A percentile compares a stretch with the other conserved stretches of the same genome.
Conservation (phyloP, 495 filamentous ascomycete genomes). For the Chlorociboria aeruginascens region DNA sequence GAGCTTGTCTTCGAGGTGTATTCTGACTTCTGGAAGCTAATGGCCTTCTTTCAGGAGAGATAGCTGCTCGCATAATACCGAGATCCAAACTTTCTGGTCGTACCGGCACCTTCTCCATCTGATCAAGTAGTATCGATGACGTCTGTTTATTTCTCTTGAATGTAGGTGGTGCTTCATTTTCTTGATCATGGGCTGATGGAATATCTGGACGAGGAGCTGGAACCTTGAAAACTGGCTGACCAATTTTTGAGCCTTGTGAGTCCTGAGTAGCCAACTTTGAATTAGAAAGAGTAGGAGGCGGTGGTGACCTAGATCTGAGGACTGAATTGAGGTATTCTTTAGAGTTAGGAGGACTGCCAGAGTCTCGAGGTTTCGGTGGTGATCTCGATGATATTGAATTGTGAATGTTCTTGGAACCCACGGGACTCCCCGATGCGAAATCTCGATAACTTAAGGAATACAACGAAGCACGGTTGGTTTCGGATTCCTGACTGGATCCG, state of each 20-base stretch:
- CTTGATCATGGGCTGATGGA: slow-evolving; percentile 56
- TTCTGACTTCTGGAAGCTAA: slow-evolving; percentile 66
- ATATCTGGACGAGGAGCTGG: slow-evolving; percentile 43
- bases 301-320: slow-evolving; percentile 17
- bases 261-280: slow-evolving; percentile 24
- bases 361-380: slow-evolving; percentile 5
- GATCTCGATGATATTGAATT: slow-evolving; percentile 13
- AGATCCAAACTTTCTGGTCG: slow-evolving; percentile 25
- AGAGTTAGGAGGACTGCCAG: slow-evolving; percentile 18
- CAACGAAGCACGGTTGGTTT: slow-evolving; percentile 7
- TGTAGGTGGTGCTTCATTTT: slow-evolving; percentile 68
- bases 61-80: slow-evolving; percentile 9
- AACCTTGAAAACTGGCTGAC: slow-evolving; percentile 54
- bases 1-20: slow-evolving; percentile 71
- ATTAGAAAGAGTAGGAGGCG: slow-evolving; percentile 20
- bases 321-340: slow-evolving; percentile 15
- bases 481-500: slow-evolving; percentile 10
- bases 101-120: slow-evolving; percentile 42
- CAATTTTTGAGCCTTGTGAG: neutral
- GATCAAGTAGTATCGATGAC: slow-evolving; percentile 43
- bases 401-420: slow-evolving; percentile 14
- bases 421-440: slow-evolving; percentile 19
- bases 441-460: slow-evolving; percentile 10
- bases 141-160: slow-evolving; percentile 60
- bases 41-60: slow-evolving; percentile 53